A percentile compares a stretch with the other conserved stretches of the same genome.
phyloP scores from a whole-genome alignment of 352 stramenopile genomes.

The Phytophthora cactorum region DNA sequence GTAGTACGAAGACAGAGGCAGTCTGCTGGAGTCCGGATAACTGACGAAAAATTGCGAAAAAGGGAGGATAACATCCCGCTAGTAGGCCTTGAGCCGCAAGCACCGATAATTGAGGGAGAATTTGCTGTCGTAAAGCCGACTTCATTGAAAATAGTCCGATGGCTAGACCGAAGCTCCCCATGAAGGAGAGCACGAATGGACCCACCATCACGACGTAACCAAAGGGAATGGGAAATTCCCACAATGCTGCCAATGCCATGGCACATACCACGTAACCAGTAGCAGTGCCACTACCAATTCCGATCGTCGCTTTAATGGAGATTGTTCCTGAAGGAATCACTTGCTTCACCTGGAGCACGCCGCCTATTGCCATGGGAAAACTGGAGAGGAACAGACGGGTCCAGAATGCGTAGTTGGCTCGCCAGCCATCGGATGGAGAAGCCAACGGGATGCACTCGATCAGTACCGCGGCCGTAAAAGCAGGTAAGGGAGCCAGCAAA shows the following conservation, averaged over 20 bases:
- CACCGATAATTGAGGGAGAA: neutral
- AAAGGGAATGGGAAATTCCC: slow-evolving; percentile 1
- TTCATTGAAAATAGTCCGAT: neutral
- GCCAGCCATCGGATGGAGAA: neutral
- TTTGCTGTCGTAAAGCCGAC: neutral
- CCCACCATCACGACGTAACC: slow-evolving; percentile 2
- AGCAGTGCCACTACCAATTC: neutral
- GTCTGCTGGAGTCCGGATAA: slow-evolving; percentile 1
- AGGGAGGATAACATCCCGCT: neutral
- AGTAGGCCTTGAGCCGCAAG: neutral
- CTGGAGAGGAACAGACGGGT: neutral
- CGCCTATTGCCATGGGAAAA: slow-evolving; percentile 1
- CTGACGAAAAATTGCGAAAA: neutral
- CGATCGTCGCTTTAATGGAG: neutral
- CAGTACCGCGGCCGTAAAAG: slow-evolving; percentile 15
- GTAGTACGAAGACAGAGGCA: neutral
- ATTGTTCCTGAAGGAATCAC: neutral
- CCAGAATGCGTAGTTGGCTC: slow-evolving; percentile 5
- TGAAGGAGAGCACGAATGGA: neutral
- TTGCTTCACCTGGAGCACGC: slow-evolving; percentile 1
- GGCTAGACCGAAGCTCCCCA: neutral
- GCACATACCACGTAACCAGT: neutral
- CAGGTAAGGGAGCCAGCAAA: slow-evolving; percentile 4
- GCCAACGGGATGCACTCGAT: slow-evolving; percentile 41
- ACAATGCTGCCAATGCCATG: neutral